Conservation (phyloP, 305 asterid genomes). For the Euphrasia arctica region DNA sequence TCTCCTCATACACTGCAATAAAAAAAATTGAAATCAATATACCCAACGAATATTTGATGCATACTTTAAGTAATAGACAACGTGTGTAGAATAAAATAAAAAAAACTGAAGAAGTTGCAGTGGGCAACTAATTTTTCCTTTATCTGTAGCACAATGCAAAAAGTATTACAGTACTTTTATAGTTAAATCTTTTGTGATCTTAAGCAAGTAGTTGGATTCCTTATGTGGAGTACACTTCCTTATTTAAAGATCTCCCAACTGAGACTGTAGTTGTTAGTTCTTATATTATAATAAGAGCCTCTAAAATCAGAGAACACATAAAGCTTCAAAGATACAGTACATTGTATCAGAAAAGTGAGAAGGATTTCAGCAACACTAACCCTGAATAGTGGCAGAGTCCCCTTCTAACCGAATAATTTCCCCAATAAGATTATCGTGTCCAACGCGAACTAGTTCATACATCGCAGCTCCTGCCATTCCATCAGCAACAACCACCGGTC, state of each 20-base stretch:
- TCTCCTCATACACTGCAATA: constrained; percentile 91
- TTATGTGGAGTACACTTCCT: constrained; percentile 6
- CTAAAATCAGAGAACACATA: background rate
- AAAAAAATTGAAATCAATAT: constrained; percentile 13
- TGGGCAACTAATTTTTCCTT: no score
- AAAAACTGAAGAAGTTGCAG: background rate
- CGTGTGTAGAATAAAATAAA: background rate
- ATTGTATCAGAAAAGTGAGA: background rate
- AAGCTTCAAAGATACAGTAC: constrained; percentile 8
- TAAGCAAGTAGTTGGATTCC: background rate
- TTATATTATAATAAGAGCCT: background rate
- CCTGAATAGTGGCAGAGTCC: constrained; percentile 98
- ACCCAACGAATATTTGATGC: constrained; percentile 1
- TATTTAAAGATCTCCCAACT: background rate
- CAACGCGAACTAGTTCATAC: constrained; percentile 97
- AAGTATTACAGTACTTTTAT: no score
- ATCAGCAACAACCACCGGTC: constrained; percentile 98
- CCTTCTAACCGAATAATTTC: constrained; percentile 97
- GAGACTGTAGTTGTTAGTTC: background rate
- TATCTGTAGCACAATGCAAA: no score
- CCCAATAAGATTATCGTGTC: constrained; percentile 92
- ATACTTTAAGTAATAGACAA: background rate
- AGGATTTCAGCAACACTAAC: constrained; percentile 30
- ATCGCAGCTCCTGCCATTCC: constrained; percentile 99
- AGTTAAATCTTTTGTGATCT: background rate